phyloP scores from a whole-genome alignment of 2,329 filamentous ascomycete genomes.

The Malbranchea zuffiana region DNA sequence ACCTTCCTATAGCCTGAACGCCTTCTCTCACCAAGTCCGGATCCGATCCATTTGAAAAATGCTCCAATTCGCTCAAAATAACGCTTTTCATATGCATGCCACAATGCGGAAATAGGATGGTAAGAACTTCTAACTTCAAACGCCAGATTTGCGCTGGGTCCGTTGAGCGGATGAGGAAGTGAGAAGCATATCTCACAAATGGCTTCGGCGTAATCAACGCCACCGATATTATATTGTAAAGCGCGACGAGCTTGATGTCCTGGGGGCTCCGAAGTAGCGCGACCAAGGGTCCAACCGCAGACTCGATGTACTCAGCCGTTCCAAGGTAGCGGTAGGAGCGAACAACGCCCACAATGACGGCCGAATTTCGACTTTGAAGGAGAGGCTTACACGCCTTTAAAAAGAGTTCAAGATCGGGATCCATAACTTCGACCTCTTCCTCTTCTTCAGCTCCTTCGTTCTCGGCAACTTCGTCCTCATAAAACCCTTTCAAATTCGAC shows the following conservation, averaged over 20 bases:
- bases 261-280: conserved; percentile 73
- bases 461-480: conserved; percentile 49
- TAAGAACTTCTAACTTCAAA: conserved; percentile 82
- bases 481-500: conserved; percentile 60
- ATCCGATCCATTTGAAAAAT: conserved; percentile 70
- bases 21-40: conserved; percentile 74
- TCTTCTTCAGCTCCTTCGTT: conserved; percentile 31
- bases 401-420: conserved; percentile 73
- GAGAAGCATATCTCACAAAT: conserved; percentile 81
- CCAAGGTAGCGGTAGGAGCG: conserved; percentile 78
- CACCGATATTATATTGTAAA: conserved; percentile 93
- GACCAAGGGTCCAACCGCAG: conserved; percentile 71
- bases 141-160: conserved; percentile 77
- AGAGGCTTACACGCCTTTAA: conserved; percentile 72
- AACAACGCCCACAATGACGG: conserved; percentile 78
- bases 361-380: conserved; percentile 83
- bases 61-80: conserved; percentile 83
- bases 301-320: conserved; percentile 61
- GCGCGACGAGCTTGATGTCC: conserved; percentile 78
- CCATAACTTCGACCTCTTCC: conserved; percentile 52
- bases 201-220: conserved; percentile 62
- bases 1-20: conserved; percentile 84
- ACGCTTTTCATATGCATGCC: conserved; percentile 67
- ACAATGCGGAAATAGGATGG: conserved; percentile 79
- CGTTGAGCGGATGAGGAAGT: conserved; percentile 74